Base-by-base conservation (phyloP, 1,284 basidiomycete species). In the Heterobasidion irregulare region DNA sequence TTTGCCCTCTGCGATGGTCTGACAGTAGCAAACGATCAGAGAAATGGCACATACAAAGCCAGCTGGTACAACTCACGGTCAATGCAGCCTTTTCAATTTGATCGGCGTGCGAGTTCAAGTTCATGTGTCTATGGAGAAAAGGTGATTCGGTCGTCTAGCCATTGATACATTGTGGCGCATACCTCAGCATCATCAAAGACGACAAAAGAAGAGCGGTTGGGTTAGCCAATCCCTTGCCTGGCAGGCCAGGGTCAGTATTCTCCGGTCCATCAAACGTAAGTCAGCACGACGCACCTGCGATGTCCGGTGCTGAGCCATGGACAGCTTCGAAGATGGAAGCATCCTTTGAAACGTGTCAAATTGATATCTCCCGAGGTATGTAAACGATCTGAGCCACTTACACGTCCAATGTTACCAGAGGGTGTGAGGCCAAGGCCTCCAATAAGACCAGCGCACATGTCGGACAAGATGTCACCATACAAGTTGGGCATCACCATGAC, bases 401-500 rank as follows among this genome's bases (percentile, higher is more conserved):
- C 91, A 62, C 87, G 84, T 63, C 92, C 95, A 72, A 98, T 98
- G 80, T 99, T 99, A 51, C 96, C 97, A 50, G 96, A 98, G 41
- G 97, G 97, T 10, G 97, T 99, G 58, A 99, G 80, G 63, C 96
- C 97, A 62, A 99, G 82, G 66, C 97, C 97, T 64, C 97, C 97
- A 71, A 99, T 99, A 65, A 99, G 82, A 65, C 96, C 97, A 60
- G 97, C 97, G 63, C 96, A 98, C 89, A 99, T 96, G 74, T 99
- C 96, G 53, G 96, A 98, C 61, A 98, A 77, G 70, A 99, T 99
- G 73, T 98, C 96, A 72, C 92, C 94, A 68, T 92, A 95, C 60
- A 99, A 77, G 81, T 99, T 99, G 62, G 97, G 97, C 96, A 99
- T 99, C 64, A 99, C 97, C 96, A 99, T 99, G 64, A 99, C 97